Conservation (phyloP, 371 early-diverging fungal species). For the Haplosporangium sp. region DNA sequence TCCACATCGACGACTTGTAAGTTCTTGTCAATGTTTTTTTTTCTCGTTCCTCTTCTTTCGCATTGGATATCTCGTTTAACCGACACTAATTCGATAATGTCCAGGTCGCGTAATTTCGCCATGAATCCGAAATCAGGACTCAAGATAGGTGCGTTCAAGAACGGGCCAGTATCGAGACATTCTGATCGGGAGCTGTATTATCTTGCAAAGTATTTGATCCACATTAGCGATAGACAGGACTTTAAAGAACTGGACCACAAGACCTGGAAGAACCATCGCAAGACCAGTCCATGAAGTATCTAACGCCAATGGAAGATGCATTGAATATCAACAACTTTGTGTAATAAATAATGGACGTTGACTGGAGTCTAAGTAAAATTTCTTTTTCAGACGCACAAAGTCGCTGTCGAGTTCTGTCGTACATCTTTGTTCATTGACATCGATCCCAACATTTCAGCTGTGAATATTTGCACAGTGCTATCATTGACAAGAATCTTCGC, state of each 20-base stretch:
- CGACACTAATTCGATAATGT: neutral
- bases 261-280: constrained; percentile 51
- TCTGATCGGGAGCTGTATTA: constrained; percentile 63
- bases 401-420: too few relatives aligned
- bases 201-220: constrained; percentile 62
- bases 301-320: too few relatives aligned
- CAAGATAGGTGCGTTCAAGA: constrained; percentile 68
- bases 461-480: neutral
- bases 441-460: too few relatives aligned
- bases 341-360: neutral
- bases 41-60: neutral
- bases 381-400: too few relatives aligned
- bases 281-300: neutral
- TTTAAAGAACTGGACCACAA: constrained; percentile 65
- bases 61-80: constrained; percentile 30
- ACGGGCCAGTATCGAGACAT: constrained; percentile 55
- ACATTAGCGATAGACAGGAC: constrained; percentile 56
- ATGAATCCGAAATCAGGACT: constrained; percentile 65
- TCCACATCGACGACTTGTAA: constrained; percentile 71
- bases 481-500: neutral
- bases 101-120: constrained; percentile 61
- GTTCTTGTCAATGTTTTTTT: neutral
- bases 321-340: too few relatives aligned
- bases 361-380: neutral
- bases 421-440: neutral